Evolutionary conservation across 2,329 filamentous ascomycete species (phyloP), one percentile per base, ranked within the genome.

Genomic region (Talaromyces sp.): DNA sequence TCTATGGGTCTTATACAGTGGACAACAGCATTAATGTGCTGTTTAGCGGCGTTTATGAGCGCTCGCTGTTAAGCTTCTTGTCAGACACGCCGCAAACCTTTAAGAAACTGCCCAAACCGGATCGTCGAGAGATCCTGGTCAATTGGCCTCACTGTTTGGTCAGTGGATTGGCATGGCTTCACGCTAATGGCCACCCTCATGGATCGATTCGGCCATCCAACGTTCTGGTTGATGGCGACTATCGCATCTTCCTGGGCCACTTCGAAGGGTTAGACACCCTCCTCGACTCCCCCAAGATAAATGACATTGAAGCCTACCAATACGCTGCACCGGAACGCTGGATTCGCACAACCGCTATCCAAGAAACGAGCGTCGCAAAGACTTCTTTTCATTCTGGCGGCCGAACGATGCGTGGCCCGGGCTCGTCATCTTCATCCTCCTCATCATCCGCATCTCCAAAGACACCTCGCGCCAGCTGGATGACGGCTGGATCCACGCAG

Each of bases 171-270:
- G 79, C 83, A 6, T 85, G 81, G 67, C 73, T 87, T 1, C 85
- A 88, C 68, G 77, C 79, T 9, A 81, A 81, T 33, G 83, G 82
- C 2, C 79, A 82, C 31, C 76, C 76, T 12, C 85, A 88, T 67
- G 81, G 82, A 28, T 79, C 80, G 1, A 86, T 88, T 63, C 78
- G 82, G 16, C 86, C 85, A 1, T 85, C 83, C 1, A 87, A 86
- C 64, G 82, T 88, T 46, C 75, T 86, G 37, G 76, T 88, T 61
- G 82, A 86, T 64, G 75, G 79, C n/a, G 74, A 79, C 33, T 85
- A 84, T 66, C 75, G 76, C 12, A 83, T 88, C 58, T 83, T 80
- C 11, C 81, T 88, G 40, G 83, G 83, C 56, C 82, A 87, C 63
- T 81, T 86, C 64, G 83, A 84, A 52, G 82, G 79, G 7, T 73